A percentile compares a stretch with the other conserved stretches of the same genome.
phyloP scores from a whole-genome alignment of 108 stramenopile species.

The Skeletonema marinoi region DNA sequence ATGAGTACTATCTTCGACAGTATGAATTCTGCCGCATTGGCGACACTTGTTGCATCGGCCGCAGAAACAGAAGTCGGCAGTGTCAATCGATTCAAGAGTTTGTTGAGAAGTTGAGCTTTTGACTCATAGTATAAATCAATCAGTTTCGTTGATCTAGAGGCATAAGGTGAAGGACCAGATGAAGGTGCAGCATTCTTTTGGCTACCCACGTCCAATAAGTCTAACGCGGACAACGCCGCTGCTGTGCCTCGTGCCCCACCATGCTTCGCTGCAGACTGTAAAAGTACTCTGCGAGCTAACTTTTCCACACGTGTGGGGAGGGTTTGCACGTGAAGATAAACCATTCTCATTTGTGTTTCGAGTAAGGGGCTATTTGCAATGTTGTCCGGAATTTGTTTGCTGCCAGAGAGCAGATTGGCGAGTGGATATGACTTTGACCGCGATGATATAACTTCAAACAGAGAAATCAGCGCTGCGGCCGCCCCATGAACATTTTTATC shows the following conservation, averaged over 20 bases:
- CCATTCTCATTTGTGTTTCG: constrained; percentile 78
- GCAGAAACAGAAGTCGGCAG: constrained; percentile 21
- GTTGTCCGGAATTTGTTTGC: not conserved
- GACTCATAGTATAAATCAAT: constrained; percentile 86
- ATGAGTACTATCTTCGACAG: constrained; percentile 82
- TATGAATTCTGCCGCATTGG: constrained; percentile 65
- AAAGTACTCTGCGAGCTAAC: constrained; percentile 54
- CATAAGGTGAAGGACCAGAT: not conserved
- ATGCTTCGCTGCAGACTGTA: constrained; percentile 42
- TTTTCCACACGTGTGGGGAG: constrained; percentile 67
- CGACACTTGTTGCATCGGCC: constrained; percentile 33
- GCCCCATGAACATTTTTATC: constrained; percentile 69
- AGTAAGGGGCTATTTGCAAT: constrained; percentile 36
- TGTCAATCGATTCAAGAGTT: constrained; percentile 62
- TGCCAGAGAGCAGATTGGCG: constrained; percentile 52
- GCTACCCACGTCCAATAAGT: constrained; percentile 52
- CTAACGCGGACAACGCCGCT: constrained; percentile 70
- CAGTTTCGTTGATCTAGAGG: constrained; percentile 37
- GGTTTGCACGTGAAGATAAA: constrained; percentile 82
- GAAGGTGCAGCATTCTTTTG: not conserved
- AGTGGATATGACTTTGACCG: constrained; percentile 69
- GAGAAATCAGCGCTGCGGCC: constrained; percentile 54
- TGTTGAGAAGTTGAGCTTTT: constrained; percentile 70
- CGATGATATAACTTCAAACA: constrained; percentile 68
- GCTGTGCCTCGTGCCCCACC: constrained; percentile 48